Base-by-base conservation (phyloP, 805 yeast genomes). In the Pichia cabralensis region DNA sequence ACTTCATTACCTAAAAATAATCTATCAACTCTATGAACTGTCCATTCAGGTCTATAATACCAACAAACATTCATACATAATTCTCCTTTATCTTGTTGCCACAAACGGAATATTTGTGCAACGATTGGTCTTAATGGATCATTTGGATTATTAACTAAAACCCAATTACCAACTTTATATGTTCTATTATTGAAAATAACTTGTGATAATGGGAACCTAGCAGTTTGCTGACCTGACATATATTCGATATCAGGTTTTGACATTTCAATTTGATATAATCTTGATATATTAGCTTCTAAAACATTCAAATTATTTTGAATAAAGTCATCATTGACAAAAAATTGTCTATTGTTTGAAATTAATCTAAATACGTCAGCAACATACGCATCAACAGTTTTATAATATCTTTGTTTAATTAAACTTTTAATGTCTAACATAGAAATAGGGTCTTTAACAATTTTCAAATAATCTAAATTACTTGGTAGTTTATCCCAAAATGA, bases 41-140 rank as follows among this genome's bases (percentile, higher is more conserved):
- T 92, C 67, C 94, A 96, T 56, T 92, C 97, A 1, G 98, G 96
- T 47, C 97, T 75, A 51, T 84, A 80, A 59, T 89, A 92, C 98
- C 97, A 92, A 64, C 97, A 92, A 26, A 84, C 95, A 54, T 92
- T 89, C 52, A 88, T 71, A 76, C 88, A 88, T 41, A 79, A 72
- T 48, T 78, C 76, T 8, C 74, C 73, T 36, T 88, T 94, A 44
- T 86, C 94, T 25, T 29, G 33, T 40, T 78, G 74, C 98, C 98
- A 92, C 41, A 92, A 71, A 49, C 95, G 71, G 62, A 89, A 92
- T 20, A 92, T 73, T 58, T 92, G 98, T 12, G 94, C 96, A 23
- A 86, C 83, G 15, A 88, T 88, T 12, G 98, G 97, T 55, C 83
- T 82, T 20, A 77, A 69, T 3, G 80, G 76, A 58, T 89, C 96